Conservation (phyloP, 2,329 filamentous ascomycete species). For the Aureobasidium subglaciale region DNA sequence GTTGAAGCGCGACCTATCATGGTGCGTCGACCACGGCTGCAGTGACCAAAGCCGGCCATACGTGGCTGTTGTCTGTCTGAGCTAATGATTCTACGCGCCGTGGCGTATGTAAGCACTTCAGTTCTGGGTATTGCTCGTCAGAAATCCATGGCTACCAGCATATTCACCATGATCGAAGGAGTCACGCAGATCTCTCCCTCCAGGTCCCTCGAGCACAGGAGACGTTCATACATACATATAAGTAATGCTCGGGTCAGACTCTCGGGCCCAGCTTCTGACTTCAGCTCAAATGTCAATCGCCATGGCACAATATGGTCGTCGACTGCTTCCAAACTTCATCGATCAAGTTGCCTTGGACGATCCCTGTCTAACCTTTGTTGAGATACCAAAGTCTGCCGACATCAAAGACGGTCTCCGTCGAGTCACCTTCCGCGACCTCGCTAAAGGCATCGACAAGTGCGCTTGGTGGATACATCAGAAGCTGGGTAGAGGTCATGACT, state of each 20-base stretch:
- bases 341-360: neutral
- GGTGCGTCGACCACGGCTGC: neutral
- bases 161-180: neutral
- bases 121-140: neutral
- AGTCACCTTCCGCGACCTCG: neutral
- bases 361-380: neutral
- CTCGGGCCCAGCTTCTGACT: neutral
- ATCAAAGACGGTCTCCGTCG: neutral
- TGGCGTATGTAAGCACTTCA: neutral
- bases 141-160: neutral
- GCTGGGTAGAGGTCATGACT: neutral
- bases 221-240: neutral
- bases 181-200: neutral
- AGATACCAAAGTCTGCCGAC: neutral
- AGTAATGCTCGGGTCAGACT: neutral
- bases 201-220: too few species aligned
- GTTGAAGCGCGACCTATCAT: neutral
- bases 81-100: neutral
- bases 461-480: conserved; percentile 3
- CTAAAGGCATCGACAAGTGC: neutral
- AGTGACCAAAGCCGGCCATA: neutral
- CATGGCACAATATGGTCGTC: neutral
- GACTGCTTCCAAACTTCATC: neutral
- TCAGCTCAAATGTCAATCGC: neutral
- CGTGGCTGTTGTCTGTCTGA: neutral